Conservation (phyloP, 1,139 yeast genomes). For the Dujonia santamariae region DNA sequence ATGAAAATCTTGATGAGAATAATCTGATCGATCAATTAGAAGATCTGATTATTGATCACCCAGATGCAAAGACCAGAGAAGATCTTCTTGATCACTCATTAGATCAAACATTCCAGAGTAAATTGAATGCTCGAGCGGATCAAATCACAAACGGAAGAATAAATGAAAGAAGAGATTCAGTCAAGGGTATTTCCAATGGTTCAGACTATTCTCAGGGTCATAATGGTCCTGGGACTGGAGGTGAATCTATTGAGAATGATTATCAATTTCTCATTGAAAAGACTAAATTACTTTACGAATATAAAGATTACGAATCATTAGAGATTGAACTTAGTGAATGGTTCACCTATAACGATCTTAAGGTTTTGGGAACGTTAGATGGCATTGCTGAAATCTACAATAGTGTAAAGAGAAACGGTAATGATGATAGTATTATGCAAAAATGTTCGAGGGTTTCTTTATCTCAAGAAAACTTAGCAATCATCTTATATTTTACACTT, state of each 20-base stretch:
- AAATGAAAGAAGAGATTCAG: slow-evolving; percentile 7
- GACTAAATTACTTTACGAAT: slow-evolving; percentile 44
- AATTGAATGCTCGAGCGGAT: slow-evolving; percentile 44
- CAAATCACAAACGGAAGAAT: slow-evolving; percentile 22
- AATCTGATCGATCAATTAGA: slow-evolving; percentile 47
- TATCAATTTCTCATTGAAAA: slow-evolving; percentile 33
- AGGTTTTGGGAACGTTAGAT: slow-evolving; percentile 20
- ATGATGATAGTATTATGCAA: not conserved
- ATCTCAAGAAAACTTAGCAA: not conserved
- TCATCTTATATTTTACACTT: slow-evolving; percentile 33
- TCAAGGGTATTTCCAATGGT: slow-evolving; percentile 7
- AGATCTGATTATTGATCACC: slow-evolving; percentile 47
- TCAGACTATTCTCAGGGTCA: no score
- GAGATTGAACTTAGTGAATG: slow-evolving; percentile 56
- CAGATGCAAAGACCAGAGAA: slow-evolving; percentile 36
- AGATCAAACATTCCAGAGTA: slow-evolving; percentile 45
- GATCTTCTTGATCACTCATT: slow-evolving; percentile 29
- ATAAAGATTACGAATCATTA: slow-evolving; percentile 38
- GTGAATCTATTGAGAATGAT: slow-evolving; percentile 4
- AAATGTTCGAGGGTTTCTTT: no score
- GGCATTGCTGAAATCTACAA: slow-evolving; percentile 1
- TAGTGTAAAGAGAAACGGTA: not conserved
- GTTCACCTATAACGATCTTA: slow-evolving; percentile 56
- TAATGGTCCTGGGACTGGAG: not conserved
- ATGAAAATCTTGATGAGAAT: no score